Conservation (phyloP, 148 eudicot genomes). For the Simmondsia chinensis region DNA sequence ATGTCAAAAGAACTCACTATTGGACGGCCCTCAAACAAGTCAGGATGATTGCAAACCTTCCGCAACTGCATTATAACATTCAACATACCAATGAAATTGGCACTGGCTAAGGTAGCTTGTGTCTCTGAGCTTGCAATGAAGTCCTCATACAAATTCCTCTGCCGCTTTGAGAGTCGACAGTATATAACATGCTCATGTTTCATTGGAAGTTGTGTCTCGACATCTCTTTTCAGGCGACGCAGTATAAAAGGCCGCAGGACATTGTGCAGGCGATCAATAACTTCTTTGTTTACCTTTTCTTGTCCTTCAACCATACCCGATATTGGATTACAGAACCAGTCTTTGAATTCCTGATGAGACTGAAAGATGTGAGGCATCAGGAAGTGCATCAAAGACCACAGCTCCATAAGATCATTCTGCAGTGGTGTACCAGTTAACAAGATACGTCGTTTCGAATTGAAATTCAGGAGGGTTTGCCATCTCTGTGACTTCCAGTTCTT, state of each 20-base stretch:
- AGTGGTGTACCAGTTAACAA: constrained; percentile 97
- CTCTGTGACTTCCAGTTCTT: constrained; percentile 99
- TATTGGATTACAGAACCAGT: constrained; percentile 98
- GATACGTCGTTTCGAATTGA: constrained; percentile 92
- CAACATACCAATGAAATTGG: constrained; percentile 94
- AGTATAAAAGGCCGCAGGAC: constrained; percentile 96
- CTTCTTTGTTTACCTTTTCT: constrained; percentile 93
- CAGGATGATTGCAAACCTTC: constrained; percentile 99
- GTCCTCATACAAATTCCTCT: constrained; percentile 93
- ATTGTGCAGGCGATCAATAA: constrained; percentile 96
- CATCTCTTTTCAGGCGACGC: constrained; percentile 95
- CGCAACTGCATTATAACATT: constrained; percentile 99
- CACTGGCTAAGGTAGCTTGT: constrained; percentile 88
- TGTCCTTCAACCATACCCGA: constrained; percentile 99
- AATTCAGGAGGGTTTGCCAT: constrained; percentile 97
- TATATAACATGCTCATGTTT: constrained; percentile 89
- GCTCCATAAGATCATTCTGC: constrained; percentile 99
- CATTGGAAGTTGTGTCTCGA: constrained; percentile 89
- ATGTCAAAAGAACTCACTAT: constrained; percentile 96
- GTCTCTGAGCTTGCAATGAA: constrained; percentile 98
- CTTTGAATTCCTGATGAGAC: constrained; percentile 99
- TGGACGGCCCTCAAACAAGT: constrained; percentile 98
- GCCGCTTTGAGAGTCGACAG: constrained; percentile 96
- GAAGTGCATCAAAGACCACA: constrained; percentile 99
- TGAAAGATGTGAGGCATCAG: constrained; percentile 99